Base-by-base conservation (phyloP, 2,329 filamentous ascomycete species). In the Coleophoma crateriformis region DNA sequence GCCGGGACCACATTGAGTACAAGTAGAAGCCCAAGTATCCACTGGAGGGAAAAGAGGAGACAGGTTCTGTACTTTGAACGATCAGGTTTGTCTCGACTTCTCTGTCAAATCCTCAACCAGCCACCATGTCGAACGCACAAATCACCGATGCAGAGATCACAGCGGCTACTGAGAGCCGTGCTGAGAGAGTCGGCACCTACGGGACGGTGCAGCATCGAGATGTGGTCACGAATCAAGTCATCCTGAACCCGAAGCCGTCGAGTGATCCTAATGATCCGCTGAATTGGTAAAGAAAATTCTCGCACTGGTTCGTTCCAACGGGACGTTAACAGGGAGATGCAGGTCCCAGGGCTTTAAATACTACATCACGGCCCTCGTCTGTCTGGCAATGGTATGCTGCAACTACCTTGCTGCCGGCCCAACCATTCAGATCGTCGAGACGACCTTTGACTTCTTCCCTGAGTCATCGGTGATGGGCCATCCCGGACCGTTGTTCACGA, bases 231-330 rank as follows among this genome's bases (percentile, higher is more conserved):
- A 49, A 61, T 13, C 58, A 60, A 35, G 61, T 64, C 41, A 60
- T 61, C 37, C 49, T 63, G 14, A 55, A 63, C 19, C 61, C 61
- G 27, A 57, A 54, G 14, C 67, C 66, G 7, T 65, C 60, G 33
- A 50, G 58, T 10, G 65, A 68, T 53, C 65, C 64, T 11, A 63
- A 68, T 33, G 66, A 68, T 52, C 67, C 67, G 4, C 52, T 69
- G 10, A 69, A 69, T 45, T 68, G 66, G 65, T 53, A 38, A 33
- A 40, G 22, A 7, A 17, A 12, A 27, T 15, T 7, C 7, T 20
- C 38, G 12, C 14, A 42, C 14, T 35, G 37, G 33, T 22, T 27
- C 3, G 8, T 27, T 27, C 27, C 8, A 10, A 27, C 8, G 27
- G 3, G 27, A 10, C 6, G 27, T 27, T 27, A 27, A 27, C 27